Evolutionary conservation across 306 rosid genomes (phyloP), one percentile per base, ranked within the genome.

Genomic region (Biancaea sappan): DNA sequence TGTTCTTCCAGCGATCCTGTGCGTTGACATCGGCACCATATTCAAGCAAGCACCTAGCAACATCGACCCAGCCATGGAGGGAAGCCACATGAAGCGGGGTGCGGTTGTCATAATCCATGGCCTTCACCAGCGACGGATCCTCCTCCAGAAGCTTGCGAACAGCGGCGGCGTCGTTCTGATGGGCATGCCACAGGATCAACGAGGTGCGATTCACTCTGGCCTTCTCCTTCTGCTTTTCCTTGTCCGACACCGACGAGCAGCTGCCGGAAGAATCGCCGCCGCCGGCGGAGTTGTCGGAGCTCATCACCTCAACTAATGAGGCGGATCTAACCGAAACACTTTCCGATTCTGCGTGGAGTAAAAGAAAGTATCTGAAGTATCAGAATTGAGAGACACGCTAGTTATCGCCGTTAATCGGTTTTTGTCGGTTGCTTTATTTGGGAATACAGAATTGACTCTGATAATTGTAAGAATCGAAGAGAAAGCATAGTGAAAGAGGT

Each of bases 1-100:
- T 90, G 86, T 93, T 93, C 84, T 86, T 89, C 98, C 97, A 93
- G 28, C 96, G 98, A 85, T 92, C 98, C 78, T 87, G 97, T 14
- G 98, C 89, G 88, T 93, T 93, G 79, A 93, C 89, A 68, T 93
- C 97, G 22, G 98, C 97, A 14, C 97, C 98, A 16, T 62, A 77
- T 38, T 93, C 93, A 29, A 93, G 71, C 74, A 93, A 74, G 81
- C 90, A 87, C 28, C 86, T 84, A 22, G 91, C 98, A 52, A 93
- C 96, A 1, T 87, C 88, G 83, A 83, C 80, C 97, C 90, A 91
- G 50, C 97, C 97, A 65, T 86, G 97, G 73, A 93, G 92, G 8
- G 98, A 87, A 0, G 96, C 97, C 15, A 87, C 96, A 13, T 93
- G 98, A 75, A 93, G 96, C 35, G 96, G 98, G 10, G 98, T 92